A percentile compares a stretch with the other conserved stretches of the same genome.
These are phyloP conservation scores for Diutina neorugosa DNA, from an alignment of 1,139 yeast genomes.

Conservation along the genomic window DNA sequence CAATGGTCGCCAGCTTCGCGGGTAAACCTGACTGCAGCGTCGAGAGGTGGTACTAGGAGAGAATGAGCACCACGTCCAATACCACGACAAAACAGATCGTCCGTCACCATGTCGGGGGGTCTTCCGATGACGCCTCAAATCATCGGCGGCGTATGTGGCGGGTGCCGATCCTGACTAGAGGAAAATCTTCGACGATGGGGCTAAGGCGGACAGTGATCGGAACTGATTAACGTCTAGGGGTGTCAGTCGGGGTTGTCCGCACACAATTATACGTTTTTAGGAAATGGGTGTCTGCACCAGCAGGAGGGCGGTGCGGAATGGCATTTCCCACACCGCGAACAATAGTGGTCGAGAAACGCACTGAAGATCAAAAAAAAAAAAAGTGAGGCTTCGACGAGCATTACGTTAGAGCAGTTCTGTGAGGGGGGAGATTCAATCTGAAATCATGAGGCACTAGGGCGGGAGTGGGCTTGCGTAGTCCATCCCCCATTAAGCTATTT, in stretches of 20 bases:
- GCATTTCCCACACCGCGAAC: neutral
- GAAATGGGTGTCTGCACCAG: neutral
- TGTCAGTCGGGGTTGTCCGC: neutral
- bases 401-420: neutral
- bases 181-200: neutral
- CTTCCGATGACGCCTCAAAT: neutral
- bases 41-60: neutral
- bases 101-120: neutral
- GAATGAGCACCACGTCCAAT: neutral
- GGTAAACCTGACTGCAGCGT: neutral
- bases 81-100: neutral
- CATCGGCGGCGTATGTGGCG: too few relatives aligned
- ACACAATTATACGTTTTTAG: neutral
- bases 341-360: neutral
- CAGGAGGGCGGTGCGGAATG: neutral
- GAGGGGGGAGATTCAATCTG: neutral
- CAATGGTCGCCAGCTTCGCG: neutral
- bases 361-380: too few relatives aligned
- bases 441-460: neutral
- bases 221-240: neutral
- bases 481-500: neutral
- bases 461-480: neutral
- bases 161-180: too few relatives aligned
- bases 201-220: neutral
- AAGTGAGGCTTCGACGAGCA: neutral